Percentiles rank a stretch among this genome's conserved stretches.
Conservation (phyloP, 2,329 filamentous ascomycete genomes). For the Waltergamsia citrina region DNA sequence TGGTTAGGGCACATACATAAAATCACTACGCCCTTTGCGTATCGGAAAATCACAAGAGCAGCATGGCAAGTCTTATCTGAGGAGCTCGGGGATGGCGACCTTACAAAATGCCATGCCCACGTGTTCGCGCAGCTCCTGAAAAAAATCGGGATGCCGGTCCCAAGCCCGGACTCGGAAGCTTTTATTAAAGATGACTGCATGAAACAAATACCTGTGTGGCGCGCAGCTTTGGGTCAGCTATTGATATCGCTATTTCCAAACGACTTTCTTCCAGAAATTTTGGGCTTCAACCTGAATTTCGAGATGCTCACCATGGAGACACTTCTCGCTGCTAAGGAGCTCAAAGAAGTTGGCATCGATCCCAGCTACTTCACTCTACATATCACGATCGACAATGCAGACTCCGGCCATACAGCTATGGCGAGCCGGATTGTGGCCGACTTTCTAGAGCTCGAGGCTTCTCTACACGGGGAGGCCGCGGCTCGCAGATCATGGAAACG, state of each 20-base stretch:
- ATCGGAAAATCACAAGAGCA: constrained; percentile 10
- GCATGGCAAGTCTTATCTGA: not conserved
- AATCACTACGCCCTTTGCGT: constrained; percentile 28
- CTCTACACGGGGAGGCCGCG: not conserved
- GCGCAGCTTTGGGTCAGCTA: constrained; percentile 32
- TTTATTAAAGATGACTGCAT: too few relatives aligned
- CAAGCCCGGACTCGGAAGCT: not conserved
- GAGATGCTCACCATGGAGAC: not conserved
- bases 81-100: not conserved
- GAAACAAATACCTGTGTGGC: too few relatives aligned
- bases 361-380: constrained; percentile 40
- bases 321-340: constrained; percentile 21
- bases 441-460: not conserved
- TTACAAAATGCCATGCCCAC: not conserved
- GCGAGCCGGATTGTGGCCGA: constrained; percentile 19
- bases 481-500: not conserved
- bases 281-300: constrained; percentile 37
- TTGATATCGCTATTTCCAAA: constrained; percentile 34
- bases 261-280: constrained; percentile 37
- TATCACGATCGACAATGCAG: constrained; percentile 37
- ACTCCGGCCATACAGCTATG: constrained; percentile 38
- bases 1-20: constrained; percentile 37
- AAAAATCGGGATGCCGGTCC: not conserved
- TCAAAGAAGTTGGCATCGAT: constrained; percentile 30
- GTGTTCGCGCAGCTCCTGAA: not conserved